Conservation (phyloP, 2,329 filamentous ascomycete species). For the Dactylellina leptospora region DNA sequence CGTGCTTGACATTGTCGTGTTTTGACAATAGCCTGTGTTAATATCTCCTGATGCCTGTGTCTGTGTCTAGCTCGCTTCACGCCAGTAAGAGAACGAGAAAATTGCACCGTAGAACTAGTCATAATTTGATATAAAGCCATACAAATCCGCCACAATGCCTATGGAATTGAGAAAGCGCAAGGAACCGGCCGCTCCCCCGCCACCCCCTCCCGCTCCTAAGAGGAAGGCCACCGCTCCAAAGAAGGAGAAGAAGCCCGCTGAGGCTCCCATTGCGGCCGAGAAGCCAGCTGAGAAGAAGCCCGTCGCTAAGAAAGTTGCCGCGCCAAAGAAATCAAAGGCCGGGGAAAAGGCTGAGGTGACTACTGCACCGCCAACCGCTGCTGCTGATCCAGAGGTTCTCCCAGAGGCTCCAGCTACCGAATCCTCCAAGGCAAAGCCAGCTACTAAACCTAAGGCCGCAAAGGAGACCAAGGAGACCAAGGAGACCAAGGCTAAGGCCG, state of each 20-base stretch:
- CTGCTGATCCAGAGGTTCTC: conserved; percentile 42
- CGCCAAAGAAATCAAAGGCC: conserved; percentile 41
- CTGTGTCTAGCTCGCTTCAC: conserved; percentile 2
- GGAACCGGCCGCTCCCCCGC: conserved; percentile 64
- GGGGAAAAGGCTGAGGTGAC: conserved; percentile 51
- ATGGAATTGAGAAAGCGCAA: conserved; percentile 71
- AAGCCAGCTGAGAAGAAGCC: conserved; percentile 52
- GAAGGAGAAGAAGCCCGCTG: conserved; percentile 54
- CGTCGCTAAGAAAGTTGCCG: conserved; percentile 33
- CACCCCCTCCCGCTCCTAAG: conserved; percentile 64
- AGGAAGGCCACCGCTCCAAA: conserved; percentile 60
- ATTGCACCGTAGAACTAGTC: conserved; percentile 1
- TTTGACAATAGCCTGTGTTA: conserved; percentile 11
- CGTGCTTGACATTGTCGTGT: background rate
- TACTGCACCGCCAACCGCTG: conserved; percentile 34
- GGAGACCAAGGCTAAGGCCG: conserved; percentile 58
- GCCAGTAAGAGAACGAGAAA: conserved; percentile 3
- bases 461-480: conserved; percentile 52
- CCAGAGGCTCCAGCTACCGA: conserved; percentile 40
- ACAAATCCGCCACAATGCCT: conserved; percentile 63
- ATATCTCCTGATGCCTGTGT: conserved; percentile 16
- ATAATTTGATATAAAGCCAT: conserved; percentile 2
- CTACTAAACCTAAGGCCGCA: conserved; percentile 22
- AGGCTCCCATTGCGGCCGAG: conserved; percentile 24
- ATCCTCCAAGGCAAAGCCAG: conserved; percentile 45